phyloP scores from a whole-genome alignment of 768 basidiomycete species.

The Leccinellum rugosiceps region DNA sequence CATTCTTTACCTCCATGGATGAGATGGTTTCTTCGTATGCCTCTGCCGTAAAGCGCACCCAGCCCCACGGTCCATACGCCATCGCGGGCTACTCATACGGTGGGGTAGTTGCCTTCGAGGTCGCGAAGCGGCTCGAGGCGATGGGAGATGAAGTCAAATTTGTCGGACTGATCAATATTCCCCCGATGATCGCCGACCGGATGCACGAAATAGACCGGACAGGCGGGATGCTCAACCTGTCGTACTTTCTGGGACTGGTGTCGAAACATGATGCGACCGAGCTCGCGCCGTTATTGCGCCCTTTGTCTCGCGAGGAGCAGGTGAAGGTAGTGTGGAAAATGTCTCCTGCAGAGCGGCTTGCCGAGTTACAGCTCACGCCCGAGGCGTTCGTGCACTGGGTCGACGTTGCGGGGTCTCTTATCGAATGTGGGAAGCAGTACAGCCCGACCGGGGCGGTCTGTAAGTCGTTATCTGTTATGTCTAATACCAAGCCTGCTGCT shows the following conservation, averaged over 20 bases:
- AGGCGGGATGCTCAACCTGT: neutral
- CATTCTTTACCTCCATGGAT: neutral
- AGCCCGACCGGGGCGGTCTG: constrained; percentile 16
- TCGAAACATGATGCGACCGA: neutral
- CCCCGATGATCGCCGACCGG: neutral
- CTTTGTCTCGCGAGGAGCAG: neutral
- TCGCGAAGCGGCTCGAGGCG: neutral
- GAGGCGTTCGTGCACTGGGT: neutral
- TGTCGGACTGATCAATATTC: neutral
- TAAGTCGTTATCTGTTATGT: constrained; percentile 2
- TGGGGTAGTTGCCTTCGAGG: neutral
- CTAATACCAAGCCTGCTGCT: neutral
- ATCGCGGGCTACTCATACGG: neutral
- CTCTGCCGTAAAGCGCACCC: neutral
- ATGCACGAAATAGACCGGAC: neutral
- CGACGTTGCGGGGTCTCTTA: neutral
- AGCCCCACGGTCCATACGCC: neutral
- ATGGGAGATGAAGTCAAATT: constrained; percentile 1
- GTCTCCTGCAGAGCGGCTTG: neutral
- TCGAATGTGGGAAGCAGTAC: neutral
- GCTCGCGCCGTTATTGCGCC: neutral
- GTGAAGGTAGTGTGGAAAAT: neutral
- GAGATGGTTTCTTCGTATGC: neutral
- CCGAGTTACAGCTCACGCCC: neutral
- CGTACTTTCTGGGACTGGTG: neutral